A percentile compares a stretch with the other conserved stretches of the same genome.
phyloP scores from a whole-genome alignment of 208 protist genomes.

The Wallacemonas rigidus region DNA sequence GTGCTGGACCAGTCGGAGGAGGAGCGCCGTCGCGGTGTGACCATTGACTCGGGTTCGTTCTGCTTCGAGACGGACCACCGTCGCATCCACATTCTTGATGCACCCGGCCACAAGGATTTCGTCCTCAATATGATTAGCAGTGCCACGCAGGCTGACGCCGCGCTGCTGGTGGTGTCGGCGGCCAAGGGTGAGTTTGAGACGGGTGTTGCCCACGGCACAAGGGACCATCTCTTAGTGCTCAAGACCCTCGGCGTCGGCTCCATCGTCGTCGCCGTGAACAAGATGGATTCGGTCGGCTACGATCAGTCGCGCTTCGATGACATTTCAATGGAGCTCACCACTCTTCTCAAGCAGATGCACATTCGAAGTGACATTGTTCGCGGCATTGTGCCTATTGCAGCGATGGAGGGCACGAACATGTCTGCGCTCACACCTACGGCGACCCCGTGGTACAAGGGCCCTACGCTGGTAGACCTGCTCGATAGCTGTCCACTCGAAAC shows the following conservation, averaged over 20 bases:
- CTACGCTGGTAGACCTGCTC: conserved; percentile 66
- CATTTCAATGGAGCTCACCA: conserved; percentile 88
- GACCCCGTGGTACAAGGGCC: conserved; percentile 80
- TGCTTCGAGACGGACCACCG: conserved; percentile 93
- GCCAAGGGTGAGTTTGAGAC: conserved; percentile 97
- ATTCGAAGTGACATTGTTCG: conserved; percentile 66
- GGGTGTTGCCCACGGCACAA: conserved; percentile 97
- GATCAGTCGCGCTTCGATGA: conserved; percentile 92
- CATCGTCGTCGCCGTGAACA: conserved; percentile 98
- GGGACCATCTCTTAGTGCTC: conserved; percentile 96
- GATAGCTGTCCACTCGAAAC: conserved; percentile 75
- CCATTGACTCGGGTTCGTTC: conserved; percentile 93
- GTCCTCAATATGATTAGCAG: conserved; percentile 98
- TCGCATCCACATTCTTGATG: conserved; percentile 84
- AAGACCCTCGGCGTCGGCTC: conserved; percentile 97
- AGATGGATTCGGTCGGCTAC: conserved; percentile 98
- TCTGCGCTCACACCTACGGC: conserved; percentile 19
- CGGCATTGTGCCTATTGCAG: conserved; percentile 82
- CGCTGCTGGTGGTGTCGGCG: conserved; percentile 97
- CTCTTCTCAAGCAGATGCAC: conserved; percentile 93
- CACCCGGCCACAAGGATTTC: conserved; percentile 97
- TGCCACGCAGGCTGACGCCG: conserved; percentile 97
- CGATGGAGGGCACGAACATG: conserved; percentile 77
- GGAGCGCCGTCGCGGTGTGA: conserved; percentile 95
- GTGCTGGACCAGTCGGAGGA: conserved; percentile 95